Conservation (phyloP, 2,329 filamentous ascomycete genomes). For the Lasiodiplodia theobromae region DNA sequence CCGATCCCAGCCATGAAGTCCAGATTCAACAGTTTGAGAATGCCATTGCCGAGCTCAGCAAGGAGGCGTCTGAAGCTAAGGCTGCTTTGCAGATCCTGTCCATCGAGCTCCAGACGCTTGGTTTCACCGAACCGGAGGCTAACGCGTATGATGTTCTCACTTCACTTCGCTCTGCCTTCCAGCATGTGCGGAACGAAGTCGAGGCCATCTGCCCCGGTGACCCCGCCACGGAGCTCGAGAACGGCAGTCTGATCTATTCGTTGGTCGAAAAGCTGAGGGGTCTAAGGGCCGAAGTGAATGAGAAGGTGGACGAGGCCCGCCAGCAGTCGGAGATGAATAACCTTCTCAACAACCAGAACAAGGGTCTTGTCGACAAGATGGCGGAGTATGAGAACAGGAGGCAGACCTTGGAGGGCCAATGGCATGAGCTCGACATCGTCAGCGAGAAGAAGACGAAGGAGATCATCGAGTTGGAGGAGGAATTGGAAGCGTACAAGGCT, state of each 20-base stretch:
- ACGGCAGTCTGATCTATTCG: slow-evolving; percentile 49
- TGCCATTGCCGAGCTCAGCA: slow-evolving; percentile 48
- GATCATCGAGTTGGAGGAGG: slow-evolving; percentile 47
- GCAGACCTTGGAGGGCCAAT: slow-evolving; percentile 46
- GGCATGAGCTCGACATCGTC: slow-evolving; percentile 45
- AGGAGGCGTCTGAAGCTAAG: slow-evolving; percentile 49
- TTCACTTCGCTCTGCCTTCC: slow-evolving; percentile 52
- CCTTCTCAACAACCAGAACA: slow-evolving; percentile 47
- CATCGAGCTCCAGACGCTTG: slow-evolving; percentile 53
- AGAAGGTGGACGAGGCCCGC: slow-evolving; percentile 43
- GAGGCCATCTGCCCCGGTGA: slow-evolving; percentile 50
- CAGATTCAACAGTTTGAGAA: slow-evolving; percentile 47
- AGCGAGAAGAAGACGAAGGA: slow-evolving; percentile 48
- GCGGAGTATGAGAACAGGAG: slow-evolving; percentile 45
- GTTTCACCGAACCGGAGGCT: slow-evolving; percentile 46
- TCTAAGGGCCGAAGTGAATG: slow-evolving; percentile 39
- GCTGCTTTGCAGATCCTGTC: slow-evolving; percentile 51
- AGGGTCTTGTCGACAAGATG: slow-evolving; percentile 45
- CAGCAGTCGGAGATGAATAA: slow-evolving; percentile 43
- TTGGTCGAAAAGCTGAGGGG: slow-evolving; percentile 48
- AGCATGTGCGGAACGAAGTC: slow-evolving; percentile 47
- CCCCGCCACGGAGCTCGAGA: slow-evolving; percentile 46
- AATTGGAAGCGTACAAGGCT: slow-evolving; percentile 32
- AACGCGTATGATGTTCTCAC: slow-evolving; percentile 44
- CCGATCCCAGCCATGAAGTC: slow-evolving; percentile 34